Evolutionary conservation across 176 grass and related monocot genomes (phyloP).

Genomic region (Poa pratensis): DNA sequence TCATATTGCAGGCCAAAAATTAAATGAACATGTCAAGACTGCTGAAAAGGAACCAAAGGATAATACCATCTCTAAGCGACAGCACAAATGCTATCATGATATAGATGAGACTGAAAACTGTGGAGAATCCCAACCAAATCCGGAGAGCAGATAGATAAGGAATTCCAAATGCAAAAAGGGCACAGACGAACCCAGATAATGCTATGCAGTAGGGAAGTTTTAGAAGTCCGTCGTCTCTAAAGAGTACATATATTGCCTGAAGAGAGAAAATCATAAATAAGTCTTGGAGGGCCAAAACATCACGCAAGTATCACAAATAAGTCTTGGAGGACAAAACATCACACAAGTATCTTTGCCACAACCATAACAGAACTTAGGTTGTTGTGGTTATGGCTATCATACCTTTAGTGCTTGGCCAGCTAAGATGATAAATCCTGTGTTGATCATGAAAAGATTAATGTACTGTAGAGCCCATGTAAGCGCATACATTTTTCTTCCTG

Average conservation of each 20-base stretch:
- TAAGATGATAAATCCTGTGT: conserved; percentile 94
- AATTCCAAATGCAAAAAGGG: conserved; percentile 92
- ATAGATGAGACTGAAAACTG: conserved; percentile 85
- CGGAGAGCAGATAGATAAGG: conserved; percentile 91
- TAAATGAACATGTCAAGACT: background rate
- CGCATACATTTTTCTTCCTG: conserved; percentile 85
- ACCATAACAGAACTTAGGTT: background rate
- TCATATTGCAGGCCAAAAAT: conserved; percentile 36
- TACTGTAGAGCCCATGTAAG: conserved; percentile 98
- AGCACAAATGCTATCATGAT: conserved; percentile 78
- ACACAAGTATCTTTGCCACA: background rate
- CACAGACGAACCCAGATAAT: conserved; percentile 81
- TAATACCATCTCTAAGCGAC: conserved; percentile 80
- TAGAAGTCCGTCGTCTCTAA: conserved; percentile 66
- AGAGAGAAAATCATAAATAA: conserved; percentile 36
- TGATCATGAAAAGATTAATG: conserved; percentile 99
- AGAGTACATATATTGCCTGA: conserved; percentile 87
- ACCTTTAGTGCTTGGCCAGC: conserved; percentile 97
- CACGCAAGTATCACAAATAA: conserved; percentile 12
- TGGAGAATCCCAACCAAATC: conserved; percentile 95
- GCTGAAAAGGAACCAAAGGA: conserved; percentile 24
- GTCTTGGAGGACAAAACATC: background rate
- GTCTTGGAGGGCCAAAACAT: background rate
- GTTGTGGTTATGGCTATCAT: conserved; percentile 27
- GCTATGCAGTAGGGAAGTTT: conserved; percentile 97